phyloP scores from a whole-genome alignment of 2,329 filamentous ascomycete genomes.

The Aureobasidium sp. region DNA sequence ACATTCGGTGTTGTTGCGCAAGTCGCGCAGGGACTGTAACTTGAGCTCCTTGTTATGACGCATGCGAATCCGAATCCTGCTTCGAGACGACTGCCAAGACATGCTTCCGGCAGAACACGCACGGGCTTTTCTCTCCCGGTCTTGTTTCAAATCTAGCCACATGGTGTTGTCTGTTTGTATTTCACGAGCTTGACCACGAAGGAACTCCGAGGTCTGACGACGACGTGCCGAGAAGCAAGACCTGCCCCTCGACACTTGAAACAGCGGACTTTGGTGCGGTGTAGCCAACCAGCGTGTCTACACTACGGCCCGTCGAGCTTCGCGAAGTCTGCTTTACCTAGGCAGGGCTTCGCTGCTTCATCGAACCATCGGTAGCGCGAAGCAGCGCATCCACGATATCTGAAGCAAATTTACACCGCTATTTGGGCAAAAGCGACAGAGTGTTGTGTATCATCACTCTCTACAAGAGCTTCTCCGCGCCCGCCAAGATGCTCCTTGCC shows the following conservation, averaged over 20 bases:
- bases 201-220: background rate
- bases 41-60: background rate
- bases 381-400: background rate
- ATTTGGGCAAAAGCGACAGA: background rate
- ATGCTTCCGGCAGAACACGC: background rate
- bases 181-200: background rate
- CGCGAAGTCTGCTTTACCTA: background rate
- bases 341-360: background rate
- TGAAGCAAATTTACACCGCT: background rate
- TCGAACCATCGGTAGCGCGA: background rate
- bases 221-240: background rate
- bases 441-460: background rate
- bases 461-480: background rate
- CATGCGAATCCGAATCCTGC: background rate
- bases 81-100: background rate
- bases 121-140: background rate
- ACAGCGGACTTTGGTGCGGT: background rate
- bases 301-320: background rate
- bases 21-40: background rate
- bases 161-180: background rate
- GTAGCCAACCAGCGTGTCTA: background rate
- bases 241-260: background rate
- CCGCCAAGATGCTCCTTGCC: background rate
- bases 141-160: background rate
- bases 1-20: background rate